phyloP scores from a whole-genome alignment of 768 basidiomycete genomes.

The Mycena rebaudengoi region DNA sequence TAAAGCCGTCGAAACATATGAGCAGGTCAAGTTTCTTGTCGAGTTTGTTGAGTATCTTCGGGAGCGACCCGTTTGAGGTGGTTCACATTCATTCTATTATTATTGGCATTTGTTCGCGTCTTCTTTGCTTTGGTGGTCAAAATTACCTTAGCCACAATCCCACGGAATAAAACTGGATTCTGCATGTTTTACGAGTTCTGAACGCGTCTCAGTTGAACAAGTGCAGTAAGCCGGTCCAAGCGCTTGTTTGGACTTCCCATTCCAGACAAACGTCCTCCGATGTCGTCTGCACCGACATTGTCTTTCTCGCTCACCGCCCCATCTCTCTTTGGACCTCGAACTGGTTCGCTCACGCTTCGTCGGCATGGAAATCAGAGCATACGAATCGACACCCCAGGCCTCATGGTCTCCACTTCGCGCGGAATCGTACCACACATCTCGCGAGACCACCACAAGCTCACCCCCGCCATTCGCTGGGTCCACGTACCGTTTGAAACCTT shows the following conservation, averaged over 20 bases:
- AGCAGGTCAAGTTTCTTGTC: conserved; percentile 87
- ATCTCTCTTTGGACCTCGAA: conserved; percentile 43
- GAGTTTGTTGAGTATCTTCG: conserved; percentile 76
- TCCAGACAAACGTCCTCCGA: too few species aligned
- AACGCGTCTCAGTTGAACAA: too few species aligned
- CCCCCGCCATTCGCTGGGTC: conserved; percentile 64
- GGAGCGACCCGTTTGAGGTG: not conserved
- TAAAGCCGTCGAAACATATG: conserved; percentile 94
- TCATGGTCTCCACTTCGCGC: conserved; percentile 72
- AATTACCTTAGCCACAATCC: conserved; percentile 10
- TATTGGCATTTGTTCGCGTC: conserved; percentile 20
- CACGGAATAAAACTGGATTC: too few species aligned
- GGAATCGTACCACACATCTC: conserved; percentile 81
- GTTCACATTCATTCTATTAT: conserved; percentile 2
- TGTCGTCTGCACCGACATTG: not conserved
- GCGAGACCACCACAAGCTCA: conserved; percentile 60
- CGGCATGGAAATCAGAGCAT: conserved; percentile 24
- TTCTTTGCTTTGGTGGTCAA: too few species aligned
- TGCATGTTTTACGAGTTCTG: too few species aligned
- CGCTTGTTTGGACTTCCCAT: too few species aligned
- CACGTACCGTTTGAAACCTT: conserved; percentile 84
- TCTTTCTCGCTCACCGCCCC: conserved; percentile 3
- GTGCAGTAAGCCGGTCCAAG: conserved; percentile 4
- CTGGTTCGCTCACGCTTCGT: conserved; percentile 41
- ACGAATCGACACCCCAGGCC: conserved; percentile 65